A percentile compares a stretch with the other conserved stretches of the same genome.
Conservation (phyloP, 805 yeast genomes). For the Cyberlindnera mycetangii region DNA sequence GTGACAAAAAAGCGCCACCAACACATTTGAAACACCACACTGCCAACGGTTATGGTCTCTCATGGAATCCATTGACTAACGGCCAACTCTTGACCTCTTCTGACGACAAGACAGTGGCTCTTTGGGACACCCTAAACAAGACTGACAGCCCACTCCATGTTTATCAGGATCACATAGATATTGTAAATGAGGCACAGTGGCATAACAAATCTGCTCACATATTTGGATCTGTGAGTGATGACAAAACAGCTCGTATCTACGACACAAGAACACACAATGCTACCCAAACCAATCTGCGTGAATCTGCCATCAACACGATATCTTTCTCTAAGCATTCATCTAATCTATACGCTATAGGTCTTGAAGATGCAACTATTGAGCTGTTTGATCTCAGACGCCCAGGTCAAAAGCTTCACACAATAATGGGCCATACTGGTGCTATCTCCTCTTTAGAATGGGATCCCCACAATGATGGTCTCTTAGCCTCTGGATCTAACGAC, state of each 20-base stretch:
- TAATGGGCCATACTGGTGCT: conserved; percentile 77
- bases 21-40: conserved; percentile 46
- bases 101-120: conserved; percentile 62
- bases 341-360: conserved; percentile 65
- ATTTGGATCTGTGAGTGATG: conserved; percentile 77
- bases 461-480: conserved; percentile 70
- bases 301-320: conserved; percentile 53
- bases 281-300: conserved; percentile 28
- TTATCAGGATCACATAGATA: conserved; percentile 45
- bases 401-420: conserved; percentile 53
- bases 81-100: conserved; percentile 59
- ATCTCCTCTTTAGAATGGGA: conserved; percentile 76
- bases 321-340: conserved; percentile 62
- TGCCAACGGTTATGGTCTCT: conserved; percentile 71
- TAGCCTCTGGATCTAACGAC: conserved; percentile 77
- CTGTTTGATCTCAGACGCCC: conserved; percentile 61
- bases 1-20: conserved; percentile 29
- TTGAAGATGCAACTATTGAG: conserved; percentile 62
- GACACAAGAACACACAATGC: conserved; percentile 41
- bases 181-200: conserved; percentile 79
- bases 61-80: conserved; percentile 52
- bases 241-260: conserved; percentile 48
- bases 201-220: conserved; percentile 45
- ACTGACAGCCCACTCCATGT: conserved; percentile 30
- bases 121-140: conserved; percentile 48